Conservation (phyloP, 345 rosid genomes). For the Psidium guajava region DNA sequence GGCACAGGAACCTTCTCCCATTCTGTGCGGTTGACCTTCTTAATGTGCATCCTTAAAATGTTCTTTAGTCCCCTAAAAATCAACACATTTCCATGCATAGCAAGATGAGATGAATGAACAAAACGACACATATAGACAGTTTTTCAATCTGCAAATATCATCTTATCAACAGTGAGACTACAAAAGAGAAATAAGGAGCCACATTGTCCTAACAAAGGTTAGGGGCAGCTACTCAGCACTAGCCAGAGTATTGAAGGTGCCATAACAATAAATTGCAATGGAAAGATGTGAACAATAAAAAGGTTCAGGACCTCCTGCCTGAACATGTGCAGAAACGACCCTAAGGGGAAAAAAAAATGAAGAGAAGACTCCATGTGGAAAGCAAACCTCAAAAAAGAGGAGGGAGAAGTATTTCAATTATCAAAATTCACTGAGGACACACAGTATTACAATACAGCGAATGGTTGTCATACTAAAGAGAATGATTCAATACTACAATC, state of each 20-base stretch:
- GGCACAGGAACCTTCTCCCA: conserved; percentile 93
- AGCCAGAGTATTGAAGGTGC: neutral
- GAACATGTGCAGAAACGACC: neutral
- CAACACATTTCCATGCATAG: conserved; percentile 1
- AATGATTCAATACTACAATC: neutral
- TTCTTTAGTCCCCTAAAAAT: conserved; percentile 78
- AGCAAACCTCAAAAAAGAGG: neutral
- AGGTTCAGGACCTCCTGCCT: neutral
- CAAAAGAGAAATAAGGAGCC: neutral
- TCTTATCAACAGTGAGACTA: neutral
- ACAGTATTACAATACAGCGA: neutral
- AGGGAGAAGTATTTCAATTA: neutral
- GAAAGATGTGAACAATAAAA: neutral
- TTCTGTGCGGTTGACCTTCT: conserved; percentile 66
- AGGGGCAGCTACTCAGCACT: neutral
- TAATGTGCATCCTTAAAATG: conserved; percentile 69
- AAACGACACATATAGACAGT: neutral
- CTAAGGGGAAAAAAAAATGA: neutral
- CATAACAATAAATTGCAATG: neutral
- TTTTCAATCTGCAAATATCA: neutral
- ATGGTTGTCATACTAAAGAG: neutral
- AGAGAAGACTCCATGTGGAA: neutral
- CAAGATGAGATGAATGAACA: neutral
- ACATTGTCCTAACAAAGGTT: neutral
- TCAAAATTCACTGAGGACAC: neutral